Conservation (phyloP, 2,329 filamentous ascomycete species). For the Fonsecaea monophora region DNA sequence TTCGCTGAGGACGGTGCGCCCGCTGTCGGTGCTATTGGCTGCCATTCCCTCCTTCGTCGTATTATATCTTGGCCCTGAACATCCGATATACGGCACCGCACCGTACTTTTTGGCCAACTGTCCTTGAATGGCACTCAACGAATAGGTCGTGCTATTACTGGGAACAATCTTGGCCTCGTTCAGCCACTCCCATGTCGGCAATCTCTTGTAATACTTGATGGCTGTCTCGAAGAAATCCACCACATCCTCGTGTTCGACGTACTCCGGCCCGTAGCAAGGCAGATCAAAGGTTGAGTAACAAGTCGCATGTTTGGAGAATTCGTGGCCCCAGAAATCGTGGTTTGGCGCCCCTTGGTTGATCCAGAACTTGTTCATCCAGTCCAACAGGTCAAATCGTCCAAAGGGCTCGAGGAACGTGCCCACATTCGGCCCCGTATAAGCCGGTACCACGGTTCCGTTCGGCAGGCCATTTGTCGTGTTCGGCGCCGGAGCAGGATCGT, state of each 20-base stretch:
- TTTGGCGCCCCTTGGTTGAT: constrained; percentile 64
- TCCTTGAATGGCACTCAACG: constrained; percentile 59
- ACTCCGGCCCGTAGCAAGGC: constrained; percentile 69
- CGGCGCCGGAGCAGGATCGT: constrained; percentile 66
- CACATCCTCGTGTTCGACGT: constrained; percentile 64
- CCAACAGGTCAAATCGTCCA: constrained; percentile 65
- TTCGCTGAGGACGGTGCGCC: constrained; percentile 65
- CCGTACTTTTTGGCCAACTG: constrained; percentile 61
- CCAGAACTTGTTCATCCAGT: constrained; percentile 72
- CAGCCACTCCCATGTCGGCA: constrained; percentile 70
- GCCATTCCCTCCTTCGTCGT: constrained; percentile 60
- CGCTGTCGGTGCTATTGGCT: constrained; percentile 61
- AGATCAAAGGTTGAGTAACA: constrained; percentile 70
- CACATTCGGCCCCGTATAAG: constrained; percentile 66
- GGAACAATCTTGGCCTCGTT: constrained; percentile 61
- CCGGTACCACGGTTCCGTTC: constrained; percentile 58
- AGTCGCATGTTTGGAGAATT: constrained; percentile 72
- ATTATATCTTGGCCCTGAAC: constrained; percentile 66
- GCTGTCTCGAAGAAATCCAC: constrained; percentile 69
- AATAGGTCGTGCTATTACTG: constrained; percentile 65
- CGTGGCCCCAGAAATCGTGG: constrained; percentile 69
- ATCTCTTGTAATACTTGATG: constrained; percentile 62
- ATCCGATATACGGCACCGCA: constrained; percentile 66
- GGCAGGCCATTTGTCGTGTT: constrained; percentile 67
- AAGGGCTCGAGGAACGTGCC: constrained; percentile 65